Base-by-base conservation (phyloP, 139 green algal genomes). In the Tetraselmis striata region DNA sequence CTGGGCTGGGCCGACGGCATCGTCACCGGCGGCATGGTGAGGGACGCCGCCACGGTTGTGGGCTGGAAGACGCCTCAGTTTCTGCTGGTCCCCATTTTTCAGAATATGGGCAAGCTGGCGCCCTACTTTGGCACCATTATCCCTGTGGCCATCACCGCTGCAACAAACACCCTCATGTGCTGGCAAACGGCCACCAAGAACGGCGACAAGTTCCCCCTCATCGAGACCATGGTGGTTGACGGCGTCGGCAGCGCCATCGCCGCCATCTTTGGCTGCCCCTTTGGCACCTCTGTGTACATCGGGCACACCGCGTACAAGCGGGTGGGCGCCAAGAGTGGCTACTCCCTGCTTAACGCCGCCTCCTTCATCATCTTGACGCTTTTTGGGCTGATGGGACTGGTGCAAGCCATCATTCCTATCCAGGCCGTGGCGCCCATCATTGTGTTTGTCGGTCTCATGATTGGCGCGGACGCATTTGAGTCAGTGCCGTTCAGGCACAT, bases 231-330 rank as follows among this genome's bases (percentile, higher is more conserved):
- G 81, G 80, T 85, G 25, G 76, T 85, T 23, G 81, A 85, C 77
- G 81, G 81, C 58, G 28, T 85, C 32, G 81, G 81, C 2, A 85
- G 59, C 27, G 30, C 25, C 18, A 30, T 85, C 31, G 81, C 29
- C 1, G 75, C 81, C 31, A 2, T 85, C 76, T 32, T 79, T 29
- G 81, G 81, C 76, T 59, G 31, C 31, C 81, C 80, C 31, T 85
- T 78, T 31, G 81, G 81, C 24, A 85, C 81, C 29, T 77, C 76
- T 11, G 76, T 85, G 23, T 85, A 85, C 81, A 85, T 85, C 28
- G 81, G 81, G 24, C 81, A 85, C 81, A 75, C 81, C n/a, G 76
- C 32, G n/a, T 75, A 85, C 81, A 85, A 85, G 32, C 29, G 28
- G 27, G 25, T 81, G 1, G 81, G 81, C 45, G 81, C 81, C 29